Base-by-base conservation (phyloP, 176 grass and related monocot genomes). In the Lolium rigidum region DNA sequence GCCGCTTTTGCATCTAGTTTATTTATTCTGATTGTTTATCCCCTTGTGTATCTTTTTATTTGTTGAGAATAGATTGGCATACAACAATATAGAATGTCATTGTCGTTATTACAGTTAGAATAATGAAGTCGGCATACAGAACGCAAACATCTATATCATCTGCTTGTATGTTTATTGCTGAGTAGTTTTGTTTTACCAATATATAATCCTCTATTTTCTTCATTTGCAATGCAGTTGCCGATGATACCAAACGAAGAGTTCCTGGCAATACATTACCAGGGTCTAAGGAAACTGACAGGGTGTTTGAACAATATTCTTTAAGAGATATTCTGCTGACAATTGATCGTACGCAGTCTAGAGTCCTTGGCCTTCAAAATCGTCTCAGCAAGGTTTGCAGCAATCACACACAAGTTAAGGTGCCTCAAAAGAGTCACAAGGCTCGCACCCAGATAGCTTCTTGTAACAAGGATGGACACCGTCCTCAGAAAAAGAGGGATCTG, bases 301-400 rank as follows among this genome's bases (percentile, higher is more conserved):
- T 79, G 10, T 69, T 82, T 71, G 61, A 83, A 72, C 91, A 95
- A 78, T 69, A 62, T 69, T 87, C 78, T 56, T 84, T 95, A 82
- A 89, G 87, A 73, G 79, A 90, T 17, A 85, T 95, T 85, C 83
- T 98, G 82, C 84, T 87, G 77, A 89, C 56, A 88, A 95, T 98
- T 66, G 91, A 95, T 66, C 48, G 73, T 81, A 26, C 89, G 37
- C 82, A 91, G n/a, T 90, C 89, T 80, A 77, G 84, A 66, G 55
- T 98, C 71, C 50, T 80, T 74, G 76, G 78, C 69, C 88, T 98
- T 63, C 82, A 74, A 80, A 64, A 39, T 80, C 49, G 47, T 83
- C 88, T 98, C 46, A 89, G 52, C n/a, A 80, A 84, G 28, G 65
- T 70, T 79, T 41, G 26, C 26, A 74, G 70, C 61, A 89, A 81